phyloP scores from a whole-genome alignment of 106 monocot genomes.

The Hemerocallis citrina region DNA sequence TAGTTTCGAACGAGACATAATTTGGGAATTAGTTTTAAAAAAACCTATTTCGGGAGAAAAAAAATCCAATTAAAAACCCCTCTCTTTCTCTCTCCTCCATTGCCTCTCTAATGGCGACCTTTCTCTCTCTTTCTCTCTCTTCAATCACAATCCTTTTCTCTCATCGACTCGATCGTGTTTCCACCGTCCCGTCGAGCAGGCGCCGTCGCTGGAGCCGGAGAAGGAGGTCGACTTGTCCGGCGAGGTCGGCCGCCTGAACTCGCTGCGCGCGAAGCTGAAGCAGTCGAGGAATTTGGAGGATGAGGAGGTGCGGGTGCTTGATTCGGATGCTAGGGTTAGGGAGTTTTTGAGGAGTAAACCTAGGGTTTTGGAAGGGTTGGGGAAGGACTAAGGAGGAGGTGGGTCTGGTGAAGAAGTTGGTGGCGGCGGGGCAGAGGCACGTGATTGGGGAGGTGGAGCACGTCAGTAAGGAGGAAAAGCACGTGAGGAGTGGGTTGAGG shows the following conservation, averaged over 20 bases:
- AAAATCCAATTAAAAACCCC: not conserved
- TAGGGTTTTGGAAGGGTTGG: constrained; percentile 20
- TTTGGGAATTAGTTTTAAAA: too few relatives aligned
- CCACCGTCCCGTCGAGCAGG: constrained; percentile 49
- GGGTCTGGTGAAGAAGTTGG: constrained; percentile 65
- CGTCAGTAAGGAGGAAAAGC: not conserved
- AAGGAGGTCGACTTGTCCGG: constrained; percentile 29
- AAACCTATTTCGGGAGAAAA: too few relatives aligned
- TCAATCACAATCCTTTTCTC: constrained; percentile 12
- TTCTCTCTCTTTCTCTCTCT: constrained; percentile 1
- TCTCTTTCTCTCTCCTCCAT: not conserved
- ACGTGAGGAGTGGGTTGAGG: constrained; percentile 34
- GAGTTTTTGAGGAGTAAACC: constrained; percentile 27
- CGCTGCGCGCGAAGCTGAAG: constrained; percentile 32
- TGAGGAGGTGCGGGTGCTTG: constrained; percentile 45
- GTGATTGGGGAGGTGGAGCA: constrained; percentile 45
- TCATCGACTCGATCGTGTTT: constrained; percentile 17
- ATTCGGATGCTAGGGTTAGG: constrained; percentile 55
- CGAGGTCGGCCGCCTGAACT: constrained; percentile 55
- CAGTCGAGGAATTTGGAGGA: constrained; percentile 18
- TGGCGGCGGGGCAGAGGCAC: constrained; percentile 85
- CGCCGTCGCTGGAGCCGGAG: constrained; percentile 23
- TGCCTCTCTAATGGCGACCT: constrained; percentile 1
- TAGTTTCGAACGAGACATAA: too few relatives aligned
- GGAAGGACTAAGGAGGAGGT: constrained; percentile 28